Evolutionary conservation across 106 monocot species (phyloP).

Genomic region (Cymbidium sinense): DNA sequence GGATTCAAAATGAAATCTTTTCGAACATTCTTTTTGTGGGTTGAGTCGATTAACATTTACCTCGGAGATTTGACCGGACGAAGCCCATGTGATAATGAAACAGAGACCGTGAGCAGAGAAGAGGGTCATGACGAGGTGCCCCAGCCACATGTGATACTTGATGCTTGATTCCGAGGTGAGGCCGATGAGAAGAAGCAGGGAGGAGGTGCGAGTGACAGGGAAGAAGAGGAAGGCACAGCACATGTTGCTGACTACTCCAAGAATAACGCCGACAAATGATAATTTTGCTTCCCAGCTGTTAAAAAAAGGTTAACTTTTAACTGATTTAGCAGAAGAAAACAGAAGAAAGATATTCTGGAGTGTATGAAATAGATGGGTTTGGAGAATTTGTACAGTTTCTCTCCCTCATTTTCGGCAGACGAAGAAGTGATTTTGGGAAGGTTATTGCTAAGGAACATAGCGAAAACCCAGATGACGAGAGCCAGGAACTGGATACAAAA

Average conservation of each 20-base stretch:
- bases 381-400: constrained; percentile 17
- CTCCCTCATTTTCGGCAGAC: not conserved
- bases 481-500: constrained; percentile 56
- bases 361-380: not conserved
- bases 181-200: constrained; percentile 56
- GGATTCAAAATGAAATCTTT: too few relatives aligned
- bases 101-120: constrained; percentile 48
- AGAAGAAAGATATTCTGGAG: too few relatives aligned
- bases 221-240: constrained; percentile 74
- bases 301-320: not conserved
- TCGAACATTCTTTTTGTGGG: not conserved
- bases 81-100: constrained; percentile 48
- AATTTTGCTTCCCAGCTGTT: constrained; percentile 65
- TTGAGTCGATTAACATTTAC: constrained; percentile 17
- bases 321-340: not conserved
- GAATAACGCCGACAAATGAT: constrained; percentile 14
- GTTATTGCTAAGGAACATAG: constrained; percentile 9
- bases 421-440: constrained; percentile 18
- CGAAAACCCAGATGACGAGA: constrained; percentile 55
- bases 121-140: constrained; percentile 55
- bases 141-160: constrained; percentile 80
- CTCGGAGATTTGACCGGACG: constrained; percentile 24
- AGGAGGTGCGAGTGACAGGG: constrained; percentile 59
- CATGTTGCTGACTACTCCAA: constrained; percentile 46
- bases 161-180: constrained; percentile 69